Percentiles rank a stretch among this genome's conserved stretches.
Evolutionary conservation across 495 filamentous ascomycete genomes (phyloP).

Genomic region (Podospora comata): DNA sequence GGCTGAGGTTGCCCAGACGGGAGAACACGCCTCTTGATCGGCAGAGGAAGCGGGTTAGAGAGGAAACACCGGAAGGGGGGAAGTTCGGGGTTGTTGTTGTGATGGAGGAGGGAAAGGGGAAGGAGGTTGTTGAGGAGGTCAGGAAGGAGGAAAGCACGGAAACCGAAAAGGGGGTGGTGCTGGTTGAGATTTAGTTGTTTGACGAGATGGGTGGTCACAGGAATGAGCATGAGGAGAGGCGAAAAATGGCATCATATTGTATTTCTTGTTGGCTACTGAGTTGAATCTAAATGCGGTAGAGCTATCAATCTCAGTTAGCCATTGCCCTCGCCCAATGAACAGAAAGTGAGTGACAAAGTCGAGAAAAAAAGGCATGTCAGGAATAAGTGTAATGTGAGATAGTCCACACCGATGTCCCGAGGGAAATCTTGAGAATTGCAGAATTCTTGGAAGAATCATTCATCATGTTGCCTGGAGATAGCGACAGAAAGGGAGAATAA

Average conservation of each 20-base stretch:
- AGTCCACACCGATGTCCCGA: slow-evolving; percentile 26
- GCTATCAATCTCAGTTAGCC: background rate
- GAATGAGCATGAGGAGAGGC: too few relatives aligned
- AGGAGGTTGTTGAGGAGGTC: background rate
- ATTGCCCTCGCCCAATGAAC: slow-evolving; percentile 24
- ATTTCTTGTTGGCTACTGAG: too few relatives aligned
- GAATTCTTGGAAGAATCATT: slow-evolving; percentile 53
- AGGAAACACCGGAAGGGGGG: background rate
- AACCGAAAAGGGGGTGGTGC: background rate
- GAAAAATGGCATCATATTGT: too few relatives aligned
- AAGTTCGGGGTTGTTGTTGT: background rate
- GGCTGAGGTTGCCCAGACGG: background rate
- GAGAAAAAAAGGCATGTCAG: slow-evolving; percentile 8
- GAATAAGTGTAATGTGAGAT: slow-evolving; percentile 34
- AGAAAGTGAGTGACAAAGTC: slow-evolving; percentile 41
- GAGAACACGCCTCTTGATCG: background rate
- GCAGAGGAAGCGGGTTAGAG: background rate
- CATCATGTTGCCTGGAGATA: slow-evolving; percentile 30
- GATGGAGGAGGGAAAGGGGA: too few relatives aligned
- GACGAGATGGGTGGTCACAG: too few relatives aligned
- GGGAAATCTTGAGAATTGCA: slow-evolving; percentile 52
- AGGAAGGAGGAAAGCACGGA: background rate
- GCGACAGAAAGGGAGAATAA: slow-evolving; percentile 3
- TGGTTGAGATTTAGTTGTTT: background rate
- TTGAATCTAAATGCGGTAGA: background rate